These are phyloP conservation scores for Galerina sulciceps DNA, from an alignment of 768 basidiomycete species.

Conservation along the genomic window DNA sequence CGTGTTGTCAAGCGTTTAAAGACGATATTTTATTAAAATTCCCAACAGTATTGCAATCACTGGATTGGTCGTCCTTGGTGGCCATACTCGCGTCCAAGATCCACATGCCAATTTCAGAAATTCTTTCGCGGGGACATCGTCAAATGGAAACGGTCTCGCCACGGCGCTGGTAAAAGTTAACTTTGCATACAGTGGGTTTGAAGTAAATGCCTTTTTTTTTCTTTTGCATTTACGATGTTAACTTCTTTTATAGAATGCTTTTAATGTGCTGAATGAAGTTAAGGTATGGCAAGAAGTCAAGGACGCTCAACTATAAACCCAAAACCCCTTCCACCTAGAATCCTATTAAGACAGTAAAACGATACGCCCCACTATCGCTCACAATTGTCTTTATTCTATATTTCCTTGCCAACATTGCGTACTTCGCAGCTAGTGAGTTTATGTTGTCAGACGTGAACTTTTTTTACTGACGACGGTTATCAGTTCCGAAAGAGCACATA, in stretches of 20 bases:
- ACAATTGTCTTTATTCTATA: constrained; percentile 49
- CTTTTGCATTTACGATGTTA: neutral
- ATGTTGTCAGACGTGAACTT: neutral
- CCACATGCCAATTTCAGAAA: constrained; percentile 62
- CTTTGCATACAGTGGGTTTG: constrained; percentile 41
- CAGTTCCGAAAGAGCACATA: constrained; percentile 49
- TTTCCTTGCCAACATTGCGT: constrained; percentile 49
- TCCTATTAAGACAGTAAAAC: constrained; percentile 49
- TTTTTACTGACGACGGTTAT: neutral
- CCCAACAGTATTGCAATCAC: constrained; percentile 49
- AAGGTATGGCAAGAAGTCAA: constrained; percentile 21
- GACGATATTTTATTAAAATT: neutral
- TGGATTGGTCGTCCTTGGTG: constrained; percentile 64
- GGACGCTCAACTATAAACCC: no score
- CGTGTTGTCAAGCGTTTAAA: neutral
- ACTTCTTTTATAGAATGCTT: constrained; percentile 35
- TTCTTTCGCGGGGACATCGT: constrained; percentile 59
- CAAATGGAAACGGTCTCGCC: constrained; percentile 47
- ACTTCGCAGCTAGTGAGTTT: constrained; percentile 39
- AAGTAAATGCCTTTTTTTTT: constrained; percentile 28
- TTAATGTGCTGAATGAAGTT: constrained; percentile 51
- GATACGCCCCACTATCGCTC: constrained; percentile 49
- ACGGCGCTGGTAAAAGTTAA: constrained; percentile 42
- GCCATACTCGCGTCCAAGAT: constrained; percentile 57
- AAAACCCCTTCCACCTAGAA: constrained; percentile 20